Conservation (phyloP, 2,329 filamentous ascomycete genomes). For the Colletotrichum horii region DNA sequence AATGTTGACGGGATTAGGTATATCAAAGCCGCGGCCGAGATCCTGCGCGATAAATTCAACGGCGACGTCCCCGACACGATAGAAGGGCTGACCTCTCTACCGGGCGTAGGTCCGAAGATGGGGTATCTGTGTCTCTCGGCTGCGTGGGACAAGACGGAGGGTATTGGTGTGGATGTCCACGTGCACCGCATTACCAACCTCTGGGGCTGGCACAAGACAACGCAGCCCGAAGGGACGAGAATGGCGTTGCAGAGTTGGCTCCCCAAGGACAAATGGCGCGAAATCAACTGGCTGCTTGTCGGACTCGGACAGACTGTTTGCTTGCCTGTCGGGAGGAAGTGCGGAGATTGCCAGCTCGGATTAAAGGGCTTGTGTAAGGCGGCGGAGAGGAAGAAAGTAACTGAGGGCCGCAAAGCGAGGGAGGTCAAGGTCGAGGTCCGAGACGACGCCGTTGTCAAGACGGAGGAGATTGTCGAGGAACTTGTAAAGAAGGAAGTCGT, state of each 20-base stretch:
- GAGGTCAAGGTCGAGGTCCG: conserved; percentile 29
- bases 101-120: conserved; percentile 95
- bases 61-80: conserved; percentile 84
- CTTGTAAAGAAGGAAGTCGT: conserved; percentile 24
- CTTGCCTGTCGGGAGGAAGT: conserved; percentile 77
- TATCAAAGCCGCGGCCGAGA: conserved; percentile 76
- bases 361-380: conserved; percentile 76
- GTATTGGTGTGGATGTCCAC: conserved; percentile 93
- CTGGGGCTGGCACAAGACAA: conserved; percentile 89
- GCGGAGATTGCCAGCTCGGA: conserved; percentile 85
- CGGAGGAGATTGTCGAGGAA: conserved; percentile 33
- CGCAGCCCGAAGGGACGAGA: conserved; percentile 82
- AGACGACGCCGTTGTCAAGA: conserved; percentile 21
- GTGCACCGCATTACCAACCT: conserved; percentile 94
- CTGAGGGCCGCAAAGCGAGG: conserved; percentile 59
- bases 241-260: conserved; percentile 80
- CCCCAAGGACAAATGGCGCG: conserved; percentile 84
- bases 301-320: conserved; percentile 89
- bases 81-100: conserved; percentile 75
- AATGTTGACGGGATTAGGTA: conserved; percentile 39
- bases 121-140: conserved; percentile 85
- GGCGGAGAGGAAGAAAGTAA: conserved; percentile 69
- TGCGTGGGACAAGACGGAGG: conserved; percentile 67
- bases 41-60: conserved; percentile 72
- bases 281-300: conserved; percentile 90